Evolutionary conservation across 179 eudicot genomes (phyloP).

Genomic region (Beta macrorhiza): DNA sequence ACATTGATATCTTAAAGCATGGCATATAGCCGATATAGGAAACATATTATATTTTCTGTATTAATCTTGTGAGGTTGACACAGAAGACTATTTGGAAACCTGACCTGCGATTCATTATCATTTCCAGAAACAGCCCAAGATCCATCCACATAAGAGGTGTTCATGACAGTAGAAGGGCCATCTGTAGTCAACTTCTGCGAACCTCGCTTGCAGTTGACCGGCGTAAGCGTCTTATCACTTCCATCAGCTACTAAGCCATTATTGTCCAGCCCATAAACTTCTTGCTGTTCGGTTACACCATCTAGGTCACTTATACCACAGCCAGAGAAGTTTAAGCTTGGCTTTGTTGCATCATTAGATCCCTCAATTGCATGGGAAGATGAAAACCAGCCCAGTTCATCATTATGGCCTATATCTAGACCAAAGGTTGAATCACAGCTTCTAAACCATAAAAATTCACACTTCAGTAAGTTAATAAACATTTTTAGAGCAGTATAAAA

Average conservation of each 20-base stretch:
- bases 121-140: conserved; percentile 30
- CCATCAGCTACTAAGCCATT: conserved; percentile 23
- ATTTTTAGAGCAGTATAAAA: not conserved
- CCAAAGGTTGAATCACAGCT: conserved; percentile 86
- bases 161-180: conserved; percentile 25
- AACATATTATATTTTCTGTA: not conserved
- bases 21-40: not conserved
- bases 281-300: conserved; percentile 36
- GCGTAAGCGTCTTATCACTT: conserved; percentile 24
- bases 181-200: conserved; percentile 35
- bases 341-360: conserved; percentile 46
- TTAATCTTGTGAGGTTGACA: not conserved
- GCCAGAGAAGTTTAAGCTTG: conserved; percentile 43
- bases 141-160: conserved; percentile 27
- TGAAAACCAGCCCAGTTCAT: conserved; percentile 64
- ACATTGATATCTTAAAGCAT: too few species aligned
- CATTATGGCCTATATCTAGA: conserved; percentile 53
- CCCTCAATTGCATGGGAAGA: conserved; percentile 61
- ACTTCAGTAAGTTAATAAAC: conserved; percentile 1
- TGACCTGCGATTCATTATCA: conserved; percentile 39
- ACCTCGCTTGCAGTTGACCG: conserved; percentile 32
- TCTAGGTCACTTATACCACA: conserved; percentile 39
- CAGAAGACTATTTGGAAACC: not conserved
- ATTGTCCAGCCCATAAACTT: conserved; percentile 23
- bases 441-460: conserved; percentile 38